Evolutionary conservation across 768 basidiomycete species (phyloP).

Genomic region (Ephemerocybe angulata): DNA sequence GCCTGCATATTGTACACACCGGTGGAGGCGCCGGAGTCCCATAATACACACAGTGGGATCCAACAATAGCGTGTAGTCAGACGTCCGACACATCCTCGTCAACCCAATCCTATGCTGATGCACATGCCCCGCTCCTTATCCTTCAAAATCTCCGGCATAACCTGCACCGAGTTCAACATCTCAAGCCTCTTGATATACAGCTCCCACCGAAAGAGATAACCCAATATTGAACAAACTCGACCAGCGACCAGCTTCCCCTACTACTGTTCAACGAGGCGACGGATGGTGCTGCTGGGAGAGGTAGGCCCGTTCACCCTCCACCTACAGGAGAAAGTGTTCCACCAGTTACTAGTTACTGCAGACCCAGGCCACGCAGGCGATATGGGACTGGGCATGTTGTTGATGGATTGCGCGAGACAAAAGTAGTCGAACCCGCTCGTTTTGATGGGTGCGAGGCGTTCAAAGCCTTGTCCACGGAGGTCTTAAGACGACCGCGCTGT

Average conservation of each 20-base stretch:
- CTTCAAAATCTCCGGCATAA: conserved; percentile 18
- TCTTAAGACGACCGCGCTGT: background rate
- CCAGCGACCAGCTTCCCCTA: conserved; percentile 78
- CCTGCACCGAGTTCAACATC: conserved; percentile 60
- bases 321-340: conserved; percentile 42
- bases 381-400: conserved; percentile 34
- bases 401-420: conserved; percentile 39
- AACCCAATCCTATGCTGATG: conserved; percentile 32
- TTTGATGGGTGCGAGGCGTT: conserved; percentile 9
- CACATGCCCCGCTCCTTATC: conserved; percentile 14
- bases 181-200: conserved; percentile 68
- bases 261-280: conserved; percentile 59
- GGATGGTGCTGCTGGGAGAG: conserved; percentile 36
- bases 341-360: too few relatives aligned
- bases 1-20: conserved; percentile 68
- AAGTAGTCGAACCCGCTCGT: conserved; percentile 54
- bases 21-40: conserved; percentile 41
- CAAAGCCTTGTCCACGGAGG: conserved; percentile 9
- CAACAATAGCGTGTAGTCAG: conserved; percentile 34
- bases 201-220: conserved; percentile 68
- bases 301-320: too few relatives aligned
- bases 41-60: conserved; percentile 43
- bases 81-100: conserved; percentile 41
- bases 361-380: conserved; percentile 52
- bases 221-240: conserved; percentile 71